Percentiles rank a stretch among this genome's conserved stretches.
phyloP scores from a whole-genome alignment of 495 filamentous ascomycete genomes.

The Penicillium tannophilum region DNA sequence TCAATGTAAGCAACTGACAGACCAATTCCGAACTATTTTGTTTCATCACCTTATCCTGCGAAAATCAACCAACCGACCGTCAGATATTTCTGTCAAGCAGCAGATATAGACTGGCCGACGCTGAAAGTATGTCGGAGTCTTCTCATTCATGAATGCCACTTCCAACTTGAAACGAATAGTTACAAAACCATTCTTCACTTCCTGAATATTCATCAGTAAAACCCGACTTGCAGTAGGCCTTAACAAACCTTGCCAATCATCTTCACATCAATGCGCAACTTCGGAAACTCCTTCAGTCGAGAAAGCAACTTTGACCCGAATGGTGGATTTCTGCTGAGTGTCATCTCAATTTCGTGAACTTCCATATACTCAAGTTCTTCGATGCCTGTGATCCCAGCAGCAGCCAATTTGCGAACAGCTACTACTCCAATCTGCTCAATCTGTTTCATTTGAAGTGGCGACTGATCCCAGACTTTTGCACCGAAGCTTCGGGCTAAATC shows the following conservation, averaged over 20 bases:
- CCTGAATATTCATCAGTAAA: constrained; percentile 24
- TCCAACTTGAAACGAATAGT: constrained; percentile 65
- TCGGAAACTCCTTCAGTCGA: constrained; percentile 71
- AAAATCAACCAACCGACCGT: constrained; percentile 76
- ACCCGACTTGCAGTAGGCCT: background rate
- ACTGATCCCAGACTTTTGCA: constrained; percentile 85
- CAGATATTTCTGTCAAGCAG: constrained; percentile 74
- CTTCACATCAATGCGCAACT: constrained; percentile 61
- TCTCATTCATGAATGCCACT: constrained; percentile 73
- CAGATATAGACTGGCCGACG: constrained; percentile 65
- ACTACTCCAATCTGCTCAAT: constrained; percentile 80
- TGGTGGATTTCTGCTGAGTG: constrained; percentile 78
- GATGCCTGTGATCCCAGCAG: constrained; percentile 69
- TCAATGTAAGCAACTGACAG: constrained; percentile 4
- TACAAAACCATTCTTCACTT: constrained; percentile 46
- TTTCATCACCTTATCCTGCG: constrained; percentile 62
- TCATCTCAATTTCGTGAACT: constrained; percentile 70
- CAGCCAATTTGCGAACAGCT: constrained; percentile 74
- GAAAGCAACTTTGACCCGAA: constrained; percentile 73
- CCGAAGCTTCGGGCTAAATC: constrained; percentile 78
- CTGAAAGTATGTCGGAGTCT: constrained; percentile 61
- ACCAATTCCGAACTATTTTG: too few species aligned
- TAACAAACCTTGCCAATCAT: constrained; percentile 50
- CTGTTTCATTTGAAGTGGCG: constrained; percentile 82
- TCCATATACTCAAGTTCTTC: constrained; percentile 70